Evolutionary conservation across 768 basidiomycete species (phyloP).

Genomic region (Cantharellus cinnabarinus): DNA sequence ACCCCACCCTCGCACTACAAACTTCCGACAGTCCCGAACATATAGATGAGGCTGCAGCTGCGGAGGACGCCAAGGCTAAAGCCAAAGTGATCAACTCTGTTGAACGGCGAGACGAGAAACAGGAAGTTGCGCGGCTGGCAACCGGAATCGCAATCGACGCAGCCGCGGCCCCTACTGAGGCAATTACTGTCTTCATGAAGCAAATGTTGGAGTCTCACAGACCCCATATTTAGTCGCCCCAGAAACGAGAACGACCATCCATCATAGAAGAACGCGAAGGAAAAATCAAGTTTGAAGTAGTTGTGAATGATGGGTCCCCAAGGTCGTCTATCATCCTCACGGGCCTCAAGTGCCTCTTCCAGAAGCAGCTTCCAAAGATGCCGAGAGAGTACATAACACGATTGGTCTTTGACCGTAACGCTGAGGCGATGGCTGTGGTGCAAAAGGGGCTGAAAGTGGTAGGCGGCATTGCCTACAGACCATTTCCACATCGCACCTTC

Average conservation of each 20-base stretch:
- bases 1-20: background rate
- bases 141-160: conserved; percentile 67
- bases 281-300: conserved; percentile 64
- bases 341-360: conserved; percentile 91
- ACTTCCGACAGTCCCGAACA: background rate
- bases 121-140: conserved; percentile 46
- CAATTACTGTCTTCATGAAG: background rate
- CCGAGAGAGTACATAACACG: conserved; percentile 95
- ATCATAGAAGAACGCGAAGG: conserved; percentile 60
- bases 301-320: conserved; percentile 61
- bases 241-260: conserved; percentile 47
- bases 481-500: conserved; percentile 85
- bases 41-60: conserved; percentile 2
- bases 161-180: conserved; percentile 16
- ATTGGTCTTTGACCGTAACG: conserved; percentile 80
- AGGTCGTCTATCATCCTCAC: conserved; percentile 72
- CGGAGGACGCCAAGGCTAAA: conserved; percentile 4
- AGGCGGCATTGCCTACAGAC: conserved; percentile 91
- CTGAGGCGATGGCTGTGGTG: conserved; percentile 83
- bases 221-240: conserved; percentile 23
- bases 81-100: conserved; percentile 23
- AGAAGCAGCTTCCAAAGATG: conserved; percentile 96
- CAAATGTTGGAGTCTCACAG: background rate
- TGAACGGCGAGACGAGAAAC: conserved; percentile 60
- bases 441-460: conserved; percentile 91